Percentiles rank a stretch among this genome's conserved stretches.
Evolutionary conservation across 1,139 yeast species (phyloP).

Genomic region (Protomyces pachydermus): DNA sequence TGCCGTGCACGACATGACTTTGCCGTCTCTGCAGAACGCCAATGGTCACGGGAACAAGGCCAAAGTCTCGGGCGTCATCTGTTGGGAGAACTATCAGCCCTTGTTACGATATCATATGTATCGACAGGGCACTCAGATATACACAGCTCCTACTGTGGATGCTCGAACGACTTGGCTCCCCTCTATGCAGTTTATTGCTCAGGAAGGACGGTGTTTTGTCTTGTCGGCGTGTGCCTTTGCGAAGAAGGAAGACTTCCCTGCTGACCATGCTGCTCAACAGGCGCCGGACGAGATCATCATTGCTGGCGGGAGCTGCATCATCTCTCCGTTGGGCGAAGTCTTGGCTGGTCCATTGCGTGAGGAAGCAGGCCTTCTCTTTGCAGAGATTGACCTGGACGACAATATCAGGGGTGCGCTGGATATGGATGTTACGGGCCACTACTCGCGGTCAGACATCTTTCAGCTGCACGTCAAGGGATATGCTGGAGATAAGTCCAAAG

Average conservation of each 20-base stretch:
- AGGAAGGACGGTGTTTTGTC: conserved; percentile 9
- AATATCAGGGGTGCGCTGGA: conserved; percentile 2
- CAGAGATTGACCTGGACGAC: conserved; percentile 16
- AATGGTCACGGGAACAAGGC: neutral
- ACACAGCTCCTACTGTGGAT: conserved; percentile 17
- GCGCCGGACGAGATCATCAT: neutral
- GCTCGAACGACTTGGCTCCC: conserved; percentile 15
- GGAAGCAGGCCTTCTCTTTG: neutral
- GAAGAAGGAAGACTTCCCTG: neutral
- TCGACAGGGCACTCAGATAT: neutral
- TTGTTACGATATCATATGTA: conserved; percentile 5
- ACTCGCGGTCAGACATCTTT: conserved; percentile 14
- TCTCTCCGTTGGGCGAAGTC: conserved; percentile 11
- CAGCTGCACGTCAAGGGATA: conserved; percentile 1
- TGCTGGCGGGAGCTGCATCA: conserved; percentile 21
- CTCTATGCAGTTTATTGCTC: conserved; percentile 14
- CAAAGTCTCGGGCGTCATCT: neutral
- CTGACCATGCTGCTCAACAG: neutral
- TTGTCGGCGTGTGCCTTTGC: conserved; percentile 11
- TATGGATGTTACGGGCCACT: conserved; percentile 14
- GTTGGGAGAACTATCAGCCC: conserved; percentile 15
- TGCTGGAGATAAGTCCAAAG: too few species aligned
- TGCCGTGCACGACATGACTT: conserved; percentile 3
- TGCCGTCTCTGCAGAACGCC: neutral
- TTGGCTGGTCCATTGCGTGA: conserved; percentile 14